Evolutionary conservation across 2,329 filamentous ascomycete genomes (phyloP).

Genomic region (Penicillium sp.): DNA sequence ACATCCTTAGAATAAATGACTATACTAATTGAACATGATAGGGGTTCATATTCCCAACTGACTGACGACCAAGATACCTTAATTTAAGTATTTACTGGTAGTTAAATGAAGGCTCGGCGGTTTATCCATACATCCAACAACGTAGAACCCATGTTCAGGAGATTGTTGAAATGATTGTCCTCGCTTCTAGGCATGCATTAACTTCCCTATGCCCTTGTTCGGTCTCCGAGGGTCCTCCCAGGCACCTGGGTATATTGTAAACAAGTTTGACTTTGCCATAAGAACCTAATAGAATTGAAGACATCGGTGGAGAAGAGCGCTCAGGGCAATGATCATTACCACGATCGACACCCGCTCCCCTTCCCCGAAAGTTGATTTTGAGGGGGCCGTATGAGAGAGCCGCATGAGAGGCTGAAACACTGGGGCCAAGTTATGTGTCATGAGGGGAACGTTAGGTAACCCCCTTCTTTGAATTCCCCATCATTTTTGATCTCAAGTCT

Average conservation of each 20-base stretch:
- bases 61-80: too few species aligned
- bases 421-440: constrained; percentile 8
- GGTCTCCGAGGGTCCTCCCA: background rate
- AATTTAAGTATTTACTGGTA: too few species aligned
- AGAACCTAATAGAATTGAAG: background rate
- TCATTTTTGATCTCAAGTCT: background rate
- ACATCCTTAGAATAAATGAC: too few species aligned
- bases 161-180: background rate
- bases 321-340: background rate
- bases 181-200: background rate
- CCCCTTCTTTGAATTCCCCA: background rate
- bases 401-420: constrained; percentile 24
- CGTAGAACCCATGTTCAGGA: too few species aligned
- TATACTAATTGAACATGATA: too few species aligned
- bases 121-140: too few species aligned
- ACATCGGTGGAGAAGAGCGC: background rate
- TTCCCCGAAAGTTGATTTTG: background rate
- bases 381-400: constrained; percentile 12
- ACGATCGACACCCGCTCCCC: background rate
- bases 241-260: too few species aligned
- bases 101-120: too few species aligned
- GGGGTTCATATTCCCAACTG: too few species aligned
- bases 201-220: background rate
- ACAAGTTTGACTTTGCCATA: background rate
- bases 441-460: background rate